Evolutionary conservation across 2,329 filamentous ascomycete genomes (phyloP).

Genomic region (Fusarium albosuccineum): DNA sequence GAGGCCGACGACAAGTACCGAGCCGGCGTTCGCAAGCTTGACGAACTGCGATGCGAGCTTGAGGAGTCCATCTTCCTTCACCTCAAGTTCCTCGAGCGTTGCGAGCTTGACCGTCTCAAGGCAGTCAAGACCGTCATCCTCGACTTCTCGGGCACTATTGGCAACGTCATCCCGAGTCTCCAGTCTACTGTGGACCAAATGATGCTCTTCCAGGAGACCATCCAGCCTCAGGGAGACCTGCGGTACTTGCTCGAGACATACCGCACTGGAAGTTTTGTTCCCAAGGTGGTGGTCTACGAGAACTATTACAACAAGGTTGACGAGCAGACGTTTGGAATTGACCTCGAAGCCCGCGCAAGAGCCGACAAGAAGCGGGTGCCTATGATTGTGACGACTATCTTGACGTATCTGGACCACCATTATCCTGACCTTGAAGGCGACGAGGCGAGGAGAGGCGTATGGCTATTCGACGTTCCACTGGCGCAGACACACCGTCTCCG

Average conservation of each 20-base stretch:
- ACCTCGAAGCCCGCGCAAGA: constrained; percentile 93
- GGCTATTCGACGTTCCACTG: constrained; percentile 93
- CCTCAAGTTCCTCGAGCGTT: constrained; percentile 95
- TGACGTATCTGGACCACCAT: constrained; percentile 95
- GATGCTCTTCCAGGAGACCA: constrained; percentile 98
- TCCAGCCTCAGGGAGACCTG: constrained; percentile 92
- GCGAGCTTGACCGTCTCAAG: constrained; percentile 94
- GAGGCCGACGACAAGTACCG: constrained; percentile 97
- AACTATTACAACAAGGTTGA: constrained; percentile 99
- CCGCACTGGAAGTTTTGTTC: constrained; percentile 91
- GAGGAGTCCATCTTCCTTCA: constrained; percentile 95
- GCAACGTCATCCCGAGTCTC: constrained; percentile 96
- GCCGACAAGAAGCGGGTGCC: constrained; percentile 97
- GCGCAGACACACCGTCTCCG: constrained; percentile 87
- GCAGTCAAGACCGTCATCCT: constrained; percentile 98
- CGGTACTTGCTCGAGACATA: constrained; percentile 97
- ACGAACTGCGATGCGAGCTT: constrained; percentile 91
- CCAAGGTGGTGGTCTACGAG: constrained; percentile 92
- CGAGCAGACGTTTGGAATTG: constrained; percentile 97
- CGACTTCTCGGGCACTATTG: constrained; percentile 96
- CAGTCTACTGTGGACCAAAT: constrained; percentile 98
- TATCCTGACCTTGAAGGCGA: constrained; percentile 98
- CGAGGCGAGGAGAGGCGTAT: constrained; percentile 90
- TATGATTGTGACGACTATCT: constrained; percentile 88
- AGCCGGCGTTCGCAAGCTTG: constrained; percentile 83